Base-by-base conservation (phyloP, 768 basidiomycete genomes). In the Rhodosporidiobolus sp. region DNA sequence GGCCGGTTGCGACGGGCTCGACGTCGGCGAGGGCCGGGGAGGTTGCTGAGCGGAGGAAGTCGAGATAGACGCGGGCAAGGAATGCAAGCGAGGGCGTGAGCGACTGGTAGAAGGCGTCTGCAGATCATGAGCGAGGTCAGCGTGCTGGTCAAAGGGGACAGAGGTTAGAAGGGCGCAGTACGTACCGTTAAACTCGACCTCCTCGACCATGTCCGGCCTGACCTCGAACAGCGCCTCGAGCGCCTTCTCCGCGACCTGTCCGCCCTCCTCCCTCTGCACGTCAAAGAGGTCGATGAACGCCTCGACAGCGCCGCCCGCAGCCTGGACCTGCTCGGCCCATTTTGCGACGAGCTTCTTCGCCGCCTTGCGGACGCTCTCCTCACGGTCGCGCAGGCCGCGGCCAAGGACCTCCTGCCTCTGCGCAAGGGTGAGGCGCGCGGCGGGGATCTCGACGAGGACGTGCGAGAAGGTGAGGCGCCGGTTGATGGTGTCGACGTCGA, bases 311-410 rank as follows among this genome's bases (percentile, higher is more conserved):
- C 73, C 53, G 83, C 65, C 77, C 84, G 83, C 81, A 17, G 38
- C 56, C 35, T 59, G 16, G 5, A 54, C 45, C 49, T 67, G 61
- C 4, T 84, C 83, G 16, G 87, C 84, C 95, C 95, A 98, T 12
- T 82, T 83, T 0, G 85, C 86, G 24, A 97, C 81, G 57, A 96
- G 85, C 3, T 85, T 85, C 3, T 85, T 88, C 0, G 93, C 89
- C 1, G 91, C 91, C 26, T 85, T 82, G 43, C 88, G 85, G 4
- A 97, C 92, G 3, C 82, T 79, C 0, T 85, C 83, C 69, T 96
- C 92, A 35, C 95, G 86, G 81, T 97, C 95, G 0, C 90, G 88
- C 5, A 97, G 83, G 3, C 95, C 95, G 77, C 90, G 87, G 28
- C 86, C 85, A 4, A 95, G 87, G 58, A 95, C 86, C 32, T 86